phyloP scores from a whole-genome alignment of 2,329 filamentous ascomycete genomes.

The Anthostomella pinea region DNA sequence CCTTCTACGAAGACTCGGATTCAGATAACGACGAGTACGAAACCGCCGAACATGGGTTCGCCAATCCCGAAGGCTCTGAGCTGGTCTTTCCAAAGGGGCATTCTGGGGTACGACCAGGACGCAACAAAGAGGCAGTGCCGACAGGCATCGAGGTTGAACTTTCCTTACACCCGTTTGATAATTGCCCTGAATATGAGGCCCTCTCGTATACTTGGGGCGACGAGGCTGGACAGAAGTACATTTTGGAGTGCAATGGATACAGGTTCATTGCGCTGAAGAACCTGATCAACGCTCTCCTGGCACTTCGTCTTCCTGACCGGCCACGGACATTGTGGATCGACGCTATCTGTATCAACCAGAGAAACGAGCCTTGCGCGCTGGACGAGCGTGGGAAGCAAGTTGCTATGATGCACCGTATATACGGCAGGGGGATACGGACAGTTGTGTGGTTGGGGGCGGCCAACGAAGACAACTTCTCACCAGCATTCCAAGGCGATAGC shows the following conservation, averaged over 20 bases:
- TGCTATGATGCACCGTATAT: slow-evolving; percentile 20
- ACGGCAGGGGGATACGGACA: slow-evolving; percentile 9
- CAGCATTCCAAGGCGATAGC: no score
- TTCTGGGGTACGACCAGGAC: not conserved
- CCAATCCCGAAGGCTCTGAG: no score
- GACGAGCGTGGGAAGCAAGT: slow-evolving; percentile 18
- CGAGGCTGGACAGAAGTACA: slow-evolving; percentile 1
- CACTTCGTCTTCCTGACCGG: slow-evolving; percentile 3
- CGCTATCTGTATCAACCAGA: slow-evolving; percentile 22
- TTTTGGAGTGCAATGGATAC: slow-evolving; percentile 7
- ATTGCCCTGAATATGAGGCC: slow-evolving; percentile 10
- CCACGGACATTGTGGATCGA: slow-evolving; percentile 15
- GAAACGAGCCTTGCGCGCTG: slow-evolving; percentile 1
- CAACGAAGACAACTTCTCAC: slow-evolving; percentile 1
- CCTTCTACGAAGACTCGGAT: not conserved
- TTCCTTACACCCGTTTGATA: not conserved
- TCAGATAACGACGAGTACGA: not conserved
- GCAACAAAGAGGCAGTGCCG: not conserved
- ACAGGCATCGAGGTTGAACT: not conserved
- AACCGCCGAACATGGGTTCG: no score
- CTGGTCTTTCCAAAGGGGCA: not conserved
- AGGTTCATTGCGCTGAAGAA: slow-evolving; percentile 10
- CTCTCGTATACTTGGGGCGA: slow-evolving; percentile 16
- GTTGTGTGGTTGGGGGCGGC: slow-evolving; percentile 18
- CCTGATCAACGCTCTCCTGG: slow-evolving; percentile 4